Percentiles rank a stretch among this genome's conserved stretches.
phyloP scores from a whole-genome alignment of 164 flowering plant species.

The Brasenia schreberi region DNA sequence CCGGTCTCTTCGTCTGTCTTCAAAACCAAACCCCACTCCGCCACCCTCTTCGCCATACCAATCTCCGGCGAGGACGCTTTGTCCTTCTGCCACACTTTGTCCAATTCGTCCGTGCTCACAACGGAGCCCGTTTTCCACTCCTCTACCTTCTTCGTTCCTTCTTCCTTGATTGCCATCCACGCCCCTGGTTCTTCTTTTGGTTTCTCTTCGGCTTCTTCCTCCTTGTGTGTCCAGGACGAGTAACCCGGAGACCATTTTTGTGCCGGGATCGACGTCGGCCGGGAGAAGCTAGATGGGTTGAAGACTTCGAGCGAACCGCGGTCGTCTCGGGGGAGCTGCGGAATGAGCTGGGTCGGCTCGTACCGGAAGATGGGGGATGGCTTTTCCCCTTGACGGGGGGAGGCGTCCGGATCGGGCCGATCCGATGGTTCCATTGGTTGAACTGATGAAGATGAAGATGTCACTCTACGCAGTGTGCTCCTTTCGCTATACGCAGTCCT shows the following conservation, averaged over 20 bases:
- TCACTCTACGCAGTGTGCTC: neutral
- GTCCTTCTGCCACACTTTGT: neutral
- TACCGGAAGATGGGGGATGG: neutral
- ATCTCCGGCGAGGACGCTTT: slow-evolving; percentile 8
- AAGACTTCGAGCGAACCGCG: slow-evolving; percentile 69
- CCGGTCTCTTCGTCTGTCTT: slow-evolving; percentile 80
- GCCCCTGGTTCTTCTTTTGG: neutral
- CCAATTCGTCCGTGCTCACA: slow-evolving; percentile 14
- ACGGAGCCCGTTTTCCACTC: slow-evolving; percentile 4
- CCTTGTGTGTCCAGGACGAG: neutral
- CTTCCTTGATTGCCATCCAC: neutral
- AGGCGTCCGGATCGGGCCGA: slow-evolving; percentile 1
- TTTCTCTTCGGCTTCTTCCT: slow-evolving; percentile 7
- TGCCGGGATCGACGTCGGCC: slow-evolving; percentile 10
- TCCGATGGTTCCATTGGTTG: slow-evolving; percentile 19
- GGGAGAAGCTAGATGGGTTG: slow-evolving; percentile 37
- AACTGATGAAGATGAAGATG: neutral
- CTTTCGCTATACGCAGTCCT: neutral
- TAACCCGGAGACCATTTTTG: neutral
- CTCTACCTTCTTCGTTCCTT: neutral
- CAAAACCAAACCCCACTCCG: slow-evolving; percentile 92
- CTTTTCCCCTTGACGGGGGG: neutral
- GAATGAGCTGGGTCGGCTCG: slow-evolving; percentile 10
- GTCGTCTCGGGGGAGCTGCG: slow-evolving; percentile 38
- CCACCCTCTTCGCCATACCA: slow-evolving; percentile 66